Percentiles rank a stretch among this genome's conserved stretches.
These are phyloP conservation scores for Hirschfeldia incana DNA, from an alignment of 345 rosid species.

Conservation along the genomic window DNA sequence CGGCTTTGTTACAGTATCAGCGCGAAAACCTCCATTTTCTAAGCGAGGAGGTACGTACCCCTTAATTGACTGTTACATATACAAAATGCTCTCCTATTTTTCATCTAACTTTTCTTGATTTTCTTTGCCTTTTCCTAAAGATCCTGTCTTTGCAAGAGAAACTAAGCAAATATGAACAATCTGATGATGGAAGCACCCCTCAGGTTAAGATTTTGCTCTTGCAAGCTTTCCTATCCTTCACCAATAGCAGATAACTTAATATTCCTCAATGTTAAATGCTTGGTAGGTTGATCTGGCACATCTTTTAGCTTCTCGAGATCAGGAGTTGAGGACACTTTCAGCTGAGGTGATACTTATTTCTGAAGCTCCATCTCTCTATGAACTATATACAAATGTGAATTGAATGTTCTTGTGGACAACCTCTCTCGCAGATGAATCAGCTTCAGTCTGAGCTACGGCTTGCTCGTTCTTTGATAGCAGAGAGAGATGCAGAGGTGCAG, in stretches of 20 bases:
- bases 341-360: constrained; percentile 65
- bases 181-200: constrained; percentile 84
- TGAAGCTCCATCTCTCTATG: constrained; percentile 6
- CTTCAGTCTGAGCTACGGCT: constrained; percentile 87
- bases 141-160: constrained; percentile 87
- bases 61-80: not conserved
- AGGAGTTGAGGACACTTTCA: constrained; percentile 83
- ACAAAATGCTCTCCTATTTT: not conserved
- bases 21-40: constrained; percentile 96
- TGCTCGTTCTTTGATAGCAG: constrained; percentile 86
- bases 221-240: not conserved
- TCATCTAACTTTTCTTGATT: constrained; percentile 4
- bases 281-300: constrained; percentile 90
- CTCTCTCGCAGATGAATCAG: constrained; percentile 68
- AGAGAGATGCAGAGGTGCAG: constrained; percentile 83
- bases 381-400: not conserved
- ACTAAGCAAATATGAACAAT: constrained; percentile 85
- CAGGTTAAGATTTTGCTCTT: constrained; percentile 54
- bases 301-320: constrained; percentile 90
- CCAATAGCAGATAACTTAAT: not conserved
- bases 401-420: not conserved
- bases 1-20: constrained; percentile 93
- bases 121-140: constrained; percentile 43
- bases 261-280: not conserved
- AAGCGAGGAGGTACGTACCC: constrained; percentile 75